Conservation (phyloP, 805 yeast species). For the Yarrowia yakushimensis region DNA sequence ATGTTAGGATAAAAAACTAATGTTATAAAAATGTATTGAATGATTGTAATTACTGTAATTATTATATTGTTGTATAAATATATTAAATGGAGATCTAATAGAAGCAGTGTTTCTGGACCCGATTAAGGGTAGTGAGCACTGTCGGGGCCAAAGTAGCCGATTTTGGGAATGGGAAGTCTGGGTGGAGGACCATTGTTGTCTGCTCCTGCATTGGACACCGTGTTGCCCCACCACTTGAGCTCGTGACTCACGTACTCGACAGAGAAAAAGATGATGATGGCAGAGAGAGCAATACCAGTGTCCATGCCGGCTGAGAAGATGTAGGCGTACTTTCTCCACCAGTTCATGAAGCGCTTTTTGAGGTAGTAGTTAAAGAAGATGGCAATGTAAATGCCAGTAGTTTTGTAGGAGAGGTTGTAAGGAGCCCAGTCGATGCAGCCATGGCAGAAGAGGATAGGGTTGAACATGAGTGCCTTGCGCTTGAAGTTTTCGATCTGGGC, state of each 20-base stretch:
- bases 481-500: not conserved
- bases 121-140: constrained; percentile 29
- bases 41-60: constrained; percentile 1
- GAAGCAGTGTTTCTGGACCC: too few relatives aligned
- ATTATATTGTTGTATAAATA: not conserved
- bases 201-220: constrained; percentile 23
- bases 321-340: constrained; percentile 56
- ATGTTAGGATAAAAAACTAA: not conserved
- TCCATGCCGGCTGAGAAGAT: constrained; percentile 47
- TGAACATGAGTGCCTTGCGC: not conserved
- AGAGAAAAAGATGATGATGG: constrained; percentile 45
- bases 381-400: constrained; percentile 43
- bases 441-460: not conserved
- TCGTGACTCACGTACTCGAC: constrained; percentile 39
- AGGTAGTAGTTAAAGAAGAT: constrained; percentile 46
- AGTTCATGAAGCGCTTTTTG: constrained; percentile 42
- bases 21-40: constrained; percentile 19
- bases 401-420: constrained; percentile 41
- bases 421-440: constrained; percentile 7
- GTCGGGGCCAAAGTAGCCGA: constrained; percentile 37
- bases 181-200: not conserved
- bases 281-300: constrained; percentile 50
- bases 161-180: constrained; percentile 25
- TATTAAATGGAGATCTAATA: too few relatives aligned
- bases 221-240: constrained; percentile 53